Percentiles rank a stretch among this genome's conserved stretches.
phyloP scores from a whole-genome alignment of 257 asterid species.

The Verbena officinalis region DNA sequence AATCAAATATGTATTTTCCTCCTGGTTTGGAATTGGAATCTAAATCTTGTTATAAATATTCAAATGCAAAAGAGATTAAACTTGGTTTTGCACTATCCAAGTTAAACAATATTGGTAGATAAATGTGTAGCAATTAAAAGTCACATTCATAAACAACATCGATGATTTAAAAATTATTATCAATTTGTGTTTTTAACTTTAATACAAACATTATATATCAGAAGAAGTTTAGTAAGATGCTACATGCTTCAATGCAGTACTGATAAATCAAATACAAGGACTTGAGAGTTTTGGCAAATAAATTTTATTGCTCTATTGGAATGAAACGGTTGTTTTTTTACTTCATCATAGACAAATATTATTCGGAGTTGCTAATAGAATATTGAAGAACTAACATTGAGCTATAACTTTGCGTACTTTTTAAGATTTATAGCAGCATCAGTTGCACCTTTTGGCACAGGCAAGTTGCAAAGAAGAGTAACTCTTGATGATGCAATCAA shows the following conservation, averaged over 20 bases:
- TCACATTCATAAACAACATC: too few relatives aligned
- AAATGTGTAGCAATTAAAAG: too few relatives aligned
- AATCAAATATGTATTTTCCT: too few relatives aligned
- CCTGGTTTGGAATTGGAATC: too few relatives aligned
- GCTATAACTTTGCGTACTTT: conserved; percentile 67
- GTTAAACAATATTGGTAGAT: too few relatives aligned
- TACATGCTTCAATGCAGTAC: background rate
- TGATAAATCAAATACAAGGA: background rate
- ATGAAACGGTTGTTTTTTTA: background rate
- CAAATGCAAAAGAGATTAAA: too few relatives aligned
- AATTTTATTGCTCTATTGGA: too few relatives aligned
- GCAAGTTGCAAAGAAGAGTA: conserved; percentile 62
- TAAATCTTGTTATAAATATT: too few relatives aligned
- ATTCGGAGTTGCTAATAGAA: background rate
- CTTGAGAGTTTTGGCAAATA: too few relatives aligned
- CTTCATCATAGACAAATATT: background rate
- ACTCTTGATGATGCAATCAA: conserved; percentile 75
- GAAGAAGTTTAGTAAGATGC: background rate
- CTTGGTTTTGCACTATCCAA: too few relatives aligned
- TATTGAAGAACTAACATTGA: background rate
- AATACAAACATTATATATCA: background rate
- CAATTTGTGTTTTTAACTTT: too few relatives aligned
- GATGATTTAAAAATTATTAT: too few relatives aligned
- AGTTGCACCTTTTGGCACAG: conserved; percentile 60
- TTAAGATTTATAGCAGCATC: conserved; percentile 55